Conservation (phyloP, 2,329 filamentous ascomycete genomes). For the Orbilia oligospora region DNA sequence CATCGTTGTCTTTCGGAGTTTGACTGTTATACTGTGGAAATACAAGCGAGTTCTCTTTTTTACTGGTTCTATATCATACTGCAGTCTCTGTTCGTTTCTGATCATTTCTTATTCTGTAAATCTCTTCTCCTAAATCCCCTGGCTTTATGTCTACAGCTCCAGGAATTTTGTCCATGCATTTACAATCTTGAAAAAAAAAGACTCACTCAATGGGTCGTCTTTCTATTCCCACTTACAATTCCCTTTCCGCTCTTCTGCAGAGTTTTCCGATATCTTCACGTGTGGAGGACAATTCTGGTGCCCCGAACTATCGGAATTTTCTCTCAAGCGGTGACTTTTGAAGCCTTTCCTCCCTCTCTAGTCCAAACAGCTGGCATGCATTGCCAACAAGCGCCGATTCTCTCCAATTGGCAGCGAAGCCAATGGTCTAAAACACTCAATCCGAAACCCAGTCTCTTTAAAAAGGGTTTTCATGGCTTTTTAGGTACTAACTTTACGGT, state of each 20-base stretch:
- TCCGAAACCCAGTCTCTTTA: slow-evolving; percentile 17
- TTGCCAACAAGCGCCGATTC: slow-evolving; percentile 18
- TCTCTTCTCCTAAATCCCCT: slow-evolving; percentile 44
- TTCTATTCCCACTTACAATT: slow-evolving; percentile 9
- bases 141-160: slow-evolving; percentile 28
- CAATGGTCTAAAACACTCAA: slow-evolving; percentile 16
- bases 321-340: slow-evolving; percentile 28
- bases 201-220: slow-evolving; percentile 16
- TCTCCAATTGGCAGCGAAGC: slow-evolving; percentile 17
- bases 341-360: slow-evolving; percentile 17
- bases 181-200: slow-evolving; percentile 24
- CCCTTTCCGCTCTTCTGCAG: not conserved
- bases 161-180: slow-evolving; percentile 46
- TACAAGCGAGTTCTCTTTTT: slow-evolving; percentile 51
- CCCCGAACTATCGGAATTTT: slow-evolving; percentile 16
- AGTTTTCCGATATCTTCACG: slow-evolving; percentile 26
- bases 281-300: slow-evolving; percentile 30
- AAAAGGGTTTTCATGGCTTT: slow-evolving; percentile 22
- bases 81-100: slow-evolving; percentile 24
- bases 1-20: slow-evolving; percentile 46
- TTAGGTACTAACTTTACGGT: slow-evolving; percentile 11
- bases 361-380: slow-evolving; percentile 30
- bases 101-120: slow-evolving; percentile 60
- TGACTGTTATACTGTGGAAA: slow-evolving; percentile 31
- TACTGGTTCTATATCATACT: slow-evolving; percentile 26